phyloP scores from a whole-genome alignment of 1,284 basidiomycete genomes.

The Meripilus lineatus region DNA sequence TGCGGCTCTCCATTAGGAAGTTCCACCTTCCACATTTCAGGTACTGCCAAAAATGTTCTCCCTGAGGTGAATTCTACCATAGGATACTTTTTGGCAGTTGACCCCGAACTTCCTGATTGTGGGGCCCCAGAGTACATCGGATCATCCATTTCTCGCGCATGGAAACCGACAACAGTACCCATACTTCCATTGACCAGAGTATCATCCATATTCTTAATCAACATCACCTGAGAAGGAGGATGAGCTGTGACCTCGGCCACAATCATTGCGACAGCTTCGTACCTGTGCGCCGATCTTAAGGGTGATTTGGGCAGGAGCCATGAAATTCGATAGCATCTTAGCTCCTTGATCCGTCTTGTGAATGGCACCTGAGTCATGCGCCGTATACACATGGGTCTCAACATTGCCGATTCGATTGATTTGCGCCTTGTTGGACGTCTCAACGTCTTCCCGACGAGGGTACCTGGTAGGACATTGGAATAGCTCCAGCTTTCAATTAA shows the following conservation, averaged over 20 bases:
- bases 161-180: constrained; percentile 67
- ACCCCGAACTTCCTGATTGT: constrained; percentile 11
- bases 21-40: constrained; percentile 84
- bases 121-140: constrained; percentile 9
- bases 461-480: constrained; percentile 28
- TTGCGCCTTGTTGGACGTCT: constrained; percentile 65
- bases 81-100: constrained; percentile 21
- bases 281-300: constrained; percentile 28
- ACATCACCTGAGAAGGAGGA: constrained; percentile 29
- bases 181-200: constrained; percentile 82
- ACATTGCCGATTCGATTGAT: constrained; percentile 36
- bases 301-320: constrained; percentile 23
- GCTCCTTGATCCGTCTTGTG: constrained; percentile 32
- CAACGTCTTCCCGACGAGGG: constrained; percentile 86
- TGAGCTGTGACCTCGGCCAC: background rate
- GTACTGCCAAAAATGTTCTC: constrained; percentile 41
- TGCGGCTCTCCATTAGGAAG: constrained; percentile 80
- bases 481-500: background rate
- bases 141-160: no score
- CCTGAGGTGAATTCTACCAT: constrained; percentile 32
- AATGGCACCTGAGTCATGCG: constrained; percentile 44
- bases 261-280: background rate
- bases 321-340: constrained; percentile 34
- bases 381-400: constrained; percentile 32
- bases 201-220: constrained; percentile 71